Percentiles rank a stretch among this genome's conserved stretches.
Evolutionary conservation across 257 asterid genomes (phyloP).

Genomic region (Gentiana macrophylla): DNA sequence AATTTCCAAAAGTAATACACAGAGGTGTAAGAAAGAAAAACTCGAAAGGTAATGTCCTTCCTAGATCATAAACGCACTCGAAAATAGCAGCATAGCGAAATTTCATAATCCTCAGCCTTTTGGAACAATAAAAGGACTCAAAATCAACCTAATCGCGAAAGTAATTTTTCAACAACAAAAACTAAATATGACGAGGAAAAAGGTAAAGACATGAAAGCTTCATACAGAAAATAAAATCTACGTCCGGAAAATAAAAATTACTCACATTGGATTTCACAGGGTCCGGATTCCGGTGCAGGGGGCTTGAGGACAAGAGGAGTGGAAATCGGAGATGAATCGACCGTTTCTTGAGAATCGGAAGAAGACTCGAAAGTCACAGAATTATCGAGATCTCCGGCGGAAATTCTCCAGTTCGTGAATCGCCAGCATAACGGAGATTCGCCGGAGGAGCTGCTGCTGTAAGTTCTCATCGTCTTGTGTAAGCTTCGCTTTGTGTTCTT

Average conservation of each 20-base stretch:
- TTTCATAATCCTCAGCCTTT: neutral
- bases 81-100: too few relatives aligned
- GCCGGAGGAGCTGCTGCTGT: neutral
- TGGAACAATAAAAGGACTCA: neutral
- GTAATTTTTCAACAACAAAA: neutral
- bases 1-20: too few relatives aligned
- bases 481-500: too few relatives aligned
- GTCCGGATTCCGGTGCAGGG: conserved; percentile 33
- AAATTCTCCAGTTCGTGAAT: conserved; percentile 51
- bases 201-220: neutral
- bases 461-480: neutral
- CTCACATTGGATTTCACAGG: conserved; percentile 77
- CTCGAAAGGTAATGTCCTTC: too few relatives aligned
- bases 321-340: conserved; percentile 12
- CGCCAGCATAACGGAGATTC: conserved; percentile 29
- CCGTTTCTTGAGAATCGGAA: conserved; percentile 5
- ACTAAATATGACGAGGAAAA: neutral
- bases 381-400: conserved; percentile 43
- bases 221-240: neutral
- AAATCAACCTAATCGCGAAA: neutral
- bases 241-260: neutral
- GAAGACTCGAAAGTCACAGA: conserved; percentile 57
- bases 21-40: neutral
- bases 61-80: neutral
- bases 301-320: conserved; percentile 49